A percentile compares a stretch with the other conserved stretches of the same genome.
phyloP scores from a whole-genome alignment of 345 rosid genomes.

The Turnera subulata region DNA sequence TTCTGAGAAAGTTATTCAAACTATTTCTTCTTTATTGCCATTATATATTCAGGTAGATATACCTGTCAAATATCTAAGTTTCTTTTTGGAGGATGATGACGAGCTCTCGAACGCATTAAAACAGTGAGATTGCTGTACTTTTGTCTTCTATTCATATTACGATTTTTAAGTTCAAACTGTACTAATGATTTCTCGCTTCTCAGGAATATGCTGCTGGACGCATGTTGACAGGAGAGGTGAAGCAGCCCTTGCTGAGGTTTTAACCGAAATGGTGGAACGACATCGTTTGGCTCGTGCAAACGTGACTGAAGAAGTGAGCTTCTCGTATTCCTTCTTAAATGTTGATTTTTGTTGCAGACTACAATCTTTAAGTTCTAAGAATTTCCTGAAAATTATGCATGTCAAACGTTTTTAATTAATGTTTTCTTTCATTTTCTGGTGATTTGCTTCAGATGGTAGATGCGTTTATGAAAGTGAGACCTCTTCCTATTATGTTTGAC shows the following conservation, averaged over 20 bases:
- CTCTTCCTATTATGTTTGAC: conserved; percentile 81
- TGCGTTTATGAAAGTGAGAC: conserved; percentile 89
- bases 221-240: conserved; percentile 84
- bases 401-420: too few species aligned
- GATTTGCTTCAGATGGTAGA: conserved; percentile 70
- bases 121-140: conserved; percentile 38
- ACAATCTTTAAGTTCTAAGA: not conserved
- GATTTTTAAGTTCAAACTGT: not conserved
- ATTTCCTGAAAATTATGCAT: too few species aligned
- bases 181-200: not conserved
- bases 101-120: conserved; percentile 81
- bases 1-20: too few species aligned
- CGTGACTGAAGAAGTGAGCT: conserved; percentile 71
- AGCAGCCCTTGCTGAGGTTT: conserved; percentile 57
- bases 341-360: too few species aligned
- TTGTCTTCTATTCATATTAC: not conserved
- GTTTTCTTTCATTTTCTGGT: not conserved
- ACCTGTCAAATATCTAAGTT: conserved; percentile 68
- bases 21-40: conserved; percentile 2
- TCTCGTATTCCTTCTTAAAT: not conserved
- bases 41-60: conserved; percentile 80
- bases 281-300: conserved; percentile 76
- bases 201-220: conserved; percentile 85
- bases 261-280: conserved; percentile 76
- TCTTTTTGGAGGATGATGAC: conserved; percentile 81